phyloP scores from a whole-genome alignment of 2,329 filamentous ascomycete genomes.

The Diaporthe eres region DNA sequence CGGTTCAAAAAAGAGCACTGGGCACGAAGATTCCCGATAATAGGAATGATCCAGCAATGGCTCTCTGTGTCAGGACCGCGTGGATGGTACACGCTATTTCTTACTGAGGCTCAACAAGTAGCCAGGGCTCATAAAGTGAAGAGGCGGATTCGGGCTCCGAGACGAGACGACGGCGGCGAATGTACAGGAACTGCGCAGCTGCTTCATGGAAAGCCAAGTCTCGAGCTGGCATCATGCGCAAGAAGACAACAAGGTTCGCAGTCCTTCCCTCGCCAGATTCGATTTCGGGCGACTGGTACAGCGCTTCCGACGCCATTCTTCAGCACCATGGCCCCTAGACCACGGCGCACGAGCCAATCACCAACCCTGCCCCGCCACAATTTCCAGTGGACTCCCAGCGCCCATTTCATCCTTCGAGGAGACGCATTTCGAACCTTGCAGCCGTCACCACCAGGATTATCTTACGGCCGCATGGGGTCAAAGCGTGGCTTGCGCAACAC shows the following conservation, averaged over 20 bases:
- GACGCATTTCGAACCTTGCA: constrained; percentile 15
- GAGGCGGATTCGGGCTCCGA: not conserved
- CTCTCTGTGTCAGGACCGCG: not conserved
- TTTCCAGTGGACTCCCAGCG: constrained; percentile 1
- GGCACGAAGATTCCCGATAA: not conserved
- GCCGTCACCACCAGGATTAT: not conserved
- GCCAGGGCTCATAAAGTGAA: not conserved
- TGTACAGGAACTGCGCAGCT: not conserved
- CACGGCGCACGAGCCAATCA: not conserved
- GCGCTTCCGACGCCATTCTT: constrained; percentile 1
- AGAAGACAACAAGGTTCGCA: not conserved
- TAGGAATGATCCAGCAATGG: not conserved
- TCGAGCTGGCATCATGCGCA: not conserved
- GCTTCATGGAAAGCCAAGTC: not conserved
- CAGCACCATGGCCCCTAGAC: not conserved
- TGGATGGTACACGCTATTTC: not conserved
- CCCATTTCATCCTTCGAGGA: not conserved
- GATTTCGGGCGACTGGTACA: not conserved
- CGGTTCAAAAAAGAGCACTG: not conserved
- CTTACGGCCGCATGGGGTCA: not conserved
- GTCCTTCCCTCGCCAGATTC: not conserved
- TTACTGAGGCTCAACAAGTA: not conserved
- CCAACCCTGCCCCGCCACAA: not conserved
- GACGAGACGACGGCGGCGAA: not conserved
- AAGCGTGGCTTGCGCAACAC: constrained; percentile 6